Base-by-base conservation (phyloP, 495 filamentous ascomycete species). In the Pseudomonodictys pantanalensis region DNA sequence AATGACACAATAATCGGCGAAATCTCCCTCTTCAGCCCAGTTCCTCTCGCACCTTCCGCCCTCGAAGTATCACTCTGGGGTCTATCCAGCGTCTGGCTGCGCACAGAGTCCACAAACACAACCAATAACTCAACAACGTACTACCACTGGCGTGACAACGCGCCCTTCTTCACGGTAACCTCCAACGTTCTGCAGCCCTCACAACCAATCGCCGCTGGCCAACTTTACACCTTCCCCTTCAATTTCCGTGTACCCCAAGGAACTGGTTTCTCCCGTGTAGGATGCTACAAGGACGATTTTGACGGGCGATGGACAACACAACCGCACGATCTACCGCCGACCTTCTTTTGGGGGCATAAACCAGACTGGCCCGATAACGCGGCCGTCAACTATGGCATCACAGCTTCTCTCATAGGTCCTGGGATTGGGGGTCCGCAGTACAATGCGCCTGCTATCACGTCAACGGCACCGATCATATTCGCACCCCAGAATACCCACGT, bases 31-130 rank as follows among this genome's bases (percentile, higher is more conserved):
- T 26, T 23, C 5, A 47, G 43, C 6, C 56, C 62, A 6, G 17
- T 45, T 9, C 23, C 48, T 17, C 43, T 60, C 1, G 56, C 44
- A 18, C 62, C 62, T 6, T 51, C 52, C 17, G 56, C 56, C 24
- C 22, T 65, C 26, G 62, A 65, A 44, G 51, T 65, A 2, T 33
- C 56, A 2, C 41, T 65, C 20, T 60, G 62, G 56, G 62, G 62
- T 17, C 32, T 45, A 22, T 55, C 56, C 20, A 38, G 47, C 25
- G 41, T 30, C 15, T 65, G 57, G 51, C 50, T 65, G 5, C 49
- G 62, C 3, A 55, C 28, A 10, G 8, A 9, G 9, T n/a, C 7
- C 42, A 32, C 33, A 2, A 48, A 2, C 39, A 50, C 11, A 1
- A 30, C 23, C 17, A 65, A 38, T 20, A 22, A 24, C 11, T 50